Evolutionary conservation across 2,329 filamentous ascomycete species (phyloP), one percentile per base, ranked within the genome.

Genomic region (Talaromyces marneffei): DNA sequence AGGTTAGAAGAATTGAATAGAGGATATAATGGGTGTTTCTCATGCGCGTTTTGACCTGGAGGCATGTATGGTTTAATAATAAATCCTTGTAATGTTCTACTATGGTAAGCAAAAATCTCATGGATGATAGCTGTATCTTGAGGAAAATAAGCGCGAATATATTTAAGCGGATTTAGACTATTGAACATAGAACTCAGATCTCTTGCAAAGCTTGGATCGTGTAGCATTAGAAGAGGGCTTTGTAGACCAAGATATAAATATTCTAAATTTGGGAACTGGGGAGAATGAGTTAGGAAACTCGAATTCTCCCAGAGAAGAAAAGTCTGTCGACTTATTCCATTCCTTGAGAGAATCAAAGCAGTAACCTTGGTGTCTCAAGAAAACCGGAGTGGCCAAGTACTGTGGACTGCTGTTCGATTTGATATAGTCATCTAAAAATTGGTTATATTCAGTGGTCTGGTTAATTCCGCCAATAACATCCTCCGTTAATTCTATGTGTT

Each of bases 101-200:
- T 37, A 23, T 56, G 54, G n/a, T 44, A 25, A n/a, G 25, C 16
- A 23, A 56, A 56, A 9, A 56, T 56, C 54, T 42, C 27, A 56
- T 42, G 54, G n/a, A 56, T 44, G 37, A 56, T 44, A 33, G 37
- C 25, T n/a, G 16, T 44, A 44, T 56, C 54, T 44, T 25, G 54
- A 18, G 54, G 54, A 56, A 25, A 56, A 37, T 25, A 56, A 14
- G 33, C 54, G 9, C 54, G 54, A 56, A 56, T 25, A 33, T 56
- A 56, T 25, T 56, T 56, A 16, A 56, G 54, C n/a, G 54, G 54
- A 4, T 44, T 56, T 16, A 56, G 25, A 44, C 35, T 10, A 44
- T 37, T n/a, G 33, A 56, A 31, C 39, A 56, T 44, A 44, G 23
- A 16, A 20, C 37, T 56, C 25, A 56, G 29, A 31, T 56, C 54